phyloP scores from a whole-genome alignment of 495 filamentous ascomycete genomes.

The Apiosordaria backusii region DNA sequence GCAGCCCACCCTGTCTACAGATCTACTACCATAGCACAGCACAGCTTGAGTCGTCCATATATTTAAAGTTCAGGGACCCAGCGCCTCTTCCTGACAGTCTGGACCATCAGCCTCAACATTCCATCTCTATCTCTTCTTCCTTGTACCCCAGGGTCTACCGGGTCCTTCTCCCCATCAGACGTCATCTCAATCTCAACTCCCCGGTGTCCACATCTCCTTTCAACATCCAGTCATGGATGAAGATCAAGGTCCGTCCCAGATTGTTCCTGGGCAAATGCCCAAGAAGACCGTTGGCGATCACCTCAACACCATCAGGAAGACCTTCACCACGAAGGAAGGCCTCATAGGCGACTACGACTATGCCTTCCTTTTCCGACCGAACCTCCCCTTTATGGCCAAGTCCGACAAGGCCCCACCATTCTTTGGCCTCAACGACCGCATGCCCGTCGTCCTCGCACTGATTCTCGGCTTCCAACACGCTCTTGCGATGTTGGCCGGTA shows the following conservation, averaged over 20 bases:
- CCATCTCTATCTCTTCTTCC: not conserved
- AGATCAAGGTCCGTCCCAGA: slow-evolving; percentile 45
- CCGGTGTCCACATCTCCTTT: slow-evolving; percentile 24
- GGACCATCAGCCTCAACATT: not conserved
- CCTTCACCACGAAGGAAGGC: slow-evolving; percentile 59
- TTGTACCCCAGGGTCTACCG: not conserved
- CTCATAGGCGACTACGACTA: slow-evolving; percentile 87
- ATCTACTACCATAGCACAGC: not conserved
- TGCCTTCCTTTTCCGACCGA: slow-evolving; percentile 65
- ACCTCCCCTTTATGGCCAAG: slow-evolving; percentile 77
- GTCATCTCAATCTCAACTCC: not conserved
- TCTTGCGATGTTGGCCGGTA: slow-evolving; percentile 52
- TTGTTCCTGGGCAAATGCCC: slow-evolving; percentile 34
- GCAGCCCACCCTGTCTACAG: not conserved
- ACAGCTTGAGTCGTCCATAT: not conserved
- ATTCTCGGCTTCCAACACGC: slow-evolving; percentile 49
- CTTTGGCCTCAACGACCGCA: slow-evolving; percentile 79
- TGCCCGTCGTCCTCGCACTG: slow-evolving; percentile 75
- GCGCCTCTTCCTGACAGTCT: not conserved
- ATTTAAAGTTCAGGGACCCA: slow-evolving; percentile 1
- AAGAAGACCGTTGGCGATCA: slow-evolving; percentile 33
- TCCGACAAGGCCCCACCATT: slow-evolving; percentile 65
- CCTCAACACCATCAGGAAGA: slow-evolving; percentile 30
- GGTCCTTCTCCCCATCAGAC: not conserved
- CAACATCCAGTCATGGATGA: slow-evolving; percentile 29